phyloP scores from a whole-genome alignment of 768 basidiomycete species.

The Rhodosporidiobolus odoratus region DNA sequence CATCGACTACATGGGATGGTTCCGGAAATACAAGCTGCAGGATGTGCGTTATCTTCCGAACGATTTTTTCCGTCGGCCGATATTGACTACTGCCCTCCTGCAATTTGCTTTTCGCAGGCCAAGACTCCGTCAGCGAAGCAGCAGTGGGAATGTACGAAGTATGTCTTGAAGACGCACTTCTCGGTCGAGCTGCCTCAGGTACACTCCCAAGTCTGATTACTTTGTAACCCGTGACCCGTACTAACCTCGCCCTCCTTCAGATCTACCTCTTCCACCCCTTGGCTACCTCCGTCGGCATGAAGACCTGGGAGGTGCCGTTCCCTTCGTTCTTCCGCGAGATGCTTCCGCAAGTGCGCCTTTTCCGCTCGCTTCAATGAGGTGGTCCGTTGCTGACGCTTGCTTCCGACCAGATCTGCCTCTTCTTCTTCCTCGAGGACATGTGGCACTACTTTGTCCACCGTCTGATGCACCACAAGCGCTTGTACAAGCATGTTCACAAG shows the following conservation, averaged over 20 bases:
- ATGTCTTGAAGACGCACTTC: slow-evolving; percentile 89
- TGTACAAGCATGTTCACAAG: slow-evolving; percentile 45
- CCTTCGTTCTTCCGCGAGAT: slow-evolving; percentile 54
- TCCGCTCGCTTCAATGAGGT: neutral
- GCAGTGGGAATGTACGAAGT: slow-evolving; percentile 94
- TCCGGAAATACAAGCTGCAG: slow-evolving; percentile 89
- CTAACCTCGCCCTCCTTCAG: slow-evolving; percentile 38
- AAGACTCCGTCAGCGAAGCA: slow-evolving; percentile 74
- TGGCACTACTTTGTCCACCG: slow-evolving; percentile 79
- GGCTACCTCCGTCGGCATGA: slow-evolving; percentile 80
- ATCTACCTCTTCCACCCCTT: slow-evolving; percentile 50
- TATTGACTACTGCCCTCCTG: neutral
- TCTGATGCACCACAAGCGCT: slow-evolving; percentile 43
- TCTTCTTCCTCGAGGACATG: slow-evolving; percentile 88
- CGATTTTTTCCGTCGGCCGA: neutral
- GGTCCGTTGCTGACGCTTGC: neutral
- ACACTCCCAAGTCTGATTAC: neutral
- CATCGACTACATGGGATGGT: slow-evolving; percentile 89
- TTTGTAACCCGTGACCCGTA: neutral
- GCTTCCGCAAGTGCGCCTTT: slow-evolving; percentile 50
- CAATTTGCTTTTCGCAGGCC: slow-evolving; percentile 12
- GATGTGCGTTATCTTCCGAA: slow-evolving; percentile 32
- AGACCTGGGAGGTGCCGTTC: slow-evolving; percentile 89
- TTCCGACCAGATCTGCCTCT: slow-evolving; percentile 62
- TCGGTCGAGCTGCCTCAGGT: slow-evolving; percentile 77